A percentile compares a stretch with the other conserved stretches of the same genome.
Conservation (phyloP, 495 filamentous ascomycete genomes). For the Friedmanniomyces simplex region DNA sequence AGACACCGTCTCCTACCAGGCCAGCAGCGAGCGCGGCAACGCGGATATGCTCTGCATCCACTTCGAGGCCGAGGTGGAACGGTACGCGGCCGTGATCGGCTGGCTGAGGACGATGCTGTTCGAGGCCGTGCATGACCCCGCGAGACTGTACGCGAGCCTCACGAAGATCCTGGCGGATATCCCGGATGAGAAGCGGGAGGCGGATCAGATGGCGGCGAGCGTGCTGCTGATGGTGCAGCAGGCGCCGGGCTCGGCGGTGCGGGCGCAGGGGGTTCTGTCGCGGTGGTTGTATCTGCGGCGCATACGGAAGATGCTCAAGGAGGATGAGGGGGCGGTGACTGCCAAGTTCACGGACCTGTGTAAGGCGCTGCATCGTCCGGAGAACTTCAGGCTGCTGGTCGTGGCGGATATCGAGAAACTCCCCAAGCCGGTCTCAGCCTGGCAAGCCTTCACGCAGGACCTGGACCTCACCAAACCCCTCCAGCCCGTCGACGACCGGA, state of each 20-base stretch:
- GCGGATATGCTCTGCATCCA: conserved; percentile 68
- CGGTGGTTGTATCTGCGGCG: conserved; percentile 82
- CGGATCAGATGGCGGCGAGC: conserved; percentile 60
- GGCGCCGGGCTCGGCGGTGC: conserved; percentile 56
- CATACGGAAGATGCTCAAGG: conserved; percentile 63
- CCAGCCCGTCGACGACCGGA: conserved; percentile 47
- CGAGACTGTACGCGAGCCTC: conserved; percentile 70
- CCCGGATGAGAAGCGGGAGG: conserved; percentile 83
- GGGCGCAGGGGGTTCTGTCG: conserved; percentile 72
- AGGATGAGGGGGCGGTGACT: conserved; percentile 60
- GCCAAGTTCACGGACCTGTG: conserved; percentile 66
- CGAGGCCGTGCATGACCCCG: conserved; percentile 74
- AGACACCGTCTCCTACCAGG: conserved; percentile 74
- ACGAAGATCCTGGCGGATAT: conserved; percentile 83
- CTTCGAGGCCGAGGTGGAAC: conserved; percentile 78
- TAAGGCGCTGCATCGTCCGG: conserved; percentile 59
- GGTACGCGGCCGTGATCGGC: conserved; percentile 69
- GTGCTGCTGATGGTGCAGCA: conserved; percentile 75
- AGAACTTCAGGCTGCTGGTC: conserved; percentile 76
- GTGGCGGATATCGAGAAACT: conserved; percentile 74
- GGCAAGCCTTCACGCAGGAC: conserved; percentile 51
- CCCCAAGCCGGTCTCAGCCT: conserved; percentile 66
- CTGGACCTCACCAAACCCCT: conserved; percentile 38
- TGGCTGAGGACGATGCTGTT: conserved; percentile 85
- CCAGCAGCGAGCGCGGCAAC: conserved; percentile 59